phyloP scores from a whole-genome alignment of 352 stramenopile species.

The Phytophthora ramorum region DNA sequence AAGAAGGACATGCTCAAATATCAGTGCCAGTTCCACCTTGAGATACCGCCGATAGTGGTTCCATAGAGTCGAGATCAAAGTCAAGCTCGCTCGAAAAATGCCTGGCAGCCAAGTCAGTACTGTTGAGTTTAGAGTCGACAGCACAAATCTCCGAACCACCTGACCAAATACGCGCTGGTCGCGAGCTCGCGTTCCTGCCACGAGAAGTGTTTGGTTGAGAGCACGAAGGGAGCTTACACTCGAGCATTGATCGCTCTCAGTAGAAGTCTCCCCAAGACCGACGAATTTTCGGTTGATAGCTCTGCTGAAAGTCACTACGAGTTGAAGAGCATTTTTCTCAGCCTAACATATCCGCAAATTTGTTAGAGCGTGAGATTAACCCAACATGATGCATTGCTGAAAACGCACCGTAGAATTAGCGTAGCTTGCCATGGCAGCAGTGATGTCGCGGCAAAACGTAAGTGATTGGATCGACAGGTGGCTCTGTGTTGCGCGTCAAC shows the following conservation, averaged over 20 bases:
- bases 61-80: constrained; percentile 80
- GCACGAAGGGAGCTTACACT: constrained; percentile 75
- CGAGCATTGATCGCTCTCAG: constrained; percentile 59
- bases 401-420: constrained; percentile 39
- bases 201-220: constrained; percentile 76
- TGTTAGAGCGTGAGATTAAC: neutral
- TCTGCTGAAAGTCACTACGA: constrained; percentile 80
- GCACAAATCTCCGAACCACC: constrained; percentile 78
- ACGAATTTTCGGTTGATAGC: constrained; percentile 66
- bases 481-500: constrained; percentile 39
- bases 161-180: constrained; percentile 77
- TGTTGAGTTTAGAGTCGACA: constrained; percentile 73
- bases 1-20: constrained; percentile 86
- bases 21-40: constrained; percentile 82
- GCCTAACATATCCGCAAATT: constrained; percentile 36
- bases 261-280: constrained; percentile 36
- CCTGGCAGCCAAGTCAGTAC: constrained; percentile 62
- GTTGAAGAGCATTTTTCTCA: constrained; percentile 74
- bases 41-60: constrained; percentile 86
- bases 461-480: constrained; percentile 79
- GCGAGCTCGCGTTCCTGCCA: constrained; percentile 48
- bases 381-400: neutral
- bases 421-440: constrained; percentile 44
- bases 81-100: constrained; percentile 69
- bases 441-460: constrained; percentile 66